These are phyloP conservation scores for Venturia effusa DNA, from an alignment of 2,329 filamentous ascomycete genomes.

Conservation along the genomic window DNA sequence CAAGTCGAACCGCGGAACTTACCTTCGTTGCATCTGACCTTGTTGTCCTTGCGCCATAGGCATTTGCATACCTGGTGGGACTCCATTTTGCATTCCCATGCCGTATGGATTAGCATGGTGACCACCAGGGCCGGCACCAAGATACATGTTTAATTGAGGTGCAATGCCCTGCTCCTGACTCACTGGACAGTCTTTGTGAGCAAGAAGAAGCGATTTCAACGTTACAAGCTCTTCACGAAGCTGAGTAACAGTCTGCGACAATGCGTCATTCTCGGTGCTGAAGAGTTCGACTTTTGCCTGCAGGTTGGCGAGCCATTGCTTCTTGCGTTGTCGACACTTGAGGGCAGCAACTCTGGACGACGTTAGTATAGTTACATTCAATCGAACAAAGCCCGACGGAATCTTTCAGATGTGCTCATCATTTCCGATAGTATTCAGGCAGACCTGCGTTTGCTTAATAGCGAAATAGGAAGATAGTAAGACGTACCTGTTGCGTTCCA, in stretches of 20 bases:
- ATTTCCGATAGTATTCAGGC: too few relatives aligned
- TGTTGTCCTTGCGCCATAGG: slow-evolving; percentile 14
- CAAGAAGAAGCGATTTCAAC: slow-evolving; percentile 81
- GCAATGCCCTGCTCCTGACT: slow-evolving; percentile 65
- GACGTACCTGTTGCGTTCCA: slow-evolving; percentile 85
- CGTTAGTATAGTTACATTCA: slow-evolving; percentile 16
- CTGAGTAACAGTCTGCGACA: slow-evolving; percentile 72
- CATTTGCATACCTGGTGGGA: slow-evolving; percentile 27
- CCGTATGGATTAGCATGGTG: slow-evolving; percentile 19
- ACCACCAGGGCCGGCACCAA: slow-evolving; percentile 14
- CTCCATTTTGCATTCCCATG: slow-evolving; percentile 26
- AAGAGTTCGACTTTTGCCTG: slow-evolving; percentile 93
- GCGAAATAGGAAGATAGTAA: neutral
- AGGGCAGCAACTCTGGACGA: slow-evolving; percentile 72
- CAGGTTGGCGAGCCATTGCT: slow-evolving; percentile 94
- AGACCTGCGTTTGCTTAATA: neutral
- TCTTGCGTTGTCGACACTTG: slow-evolving; percentile 96
- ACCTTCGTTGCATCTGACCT: slow-evolving; percentile 2
- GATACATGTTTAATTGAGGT: slow-evolving; percentile 7
- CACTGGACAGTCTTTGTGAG: slow-evolving; percentile 93
- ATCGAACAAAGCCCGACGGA: neutral
- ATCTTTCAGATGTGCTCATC: too few relatives aligned
- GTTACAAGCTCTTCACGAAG: slow-evolving; percentile 89
- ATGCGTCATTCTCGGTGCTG: slow-evolving; percentile 78
- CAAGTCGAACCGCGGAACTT: neutral